Evolutionary conservation across 768 basidiomycete genomes (phyloP).

Genomic region (Kwoniella shandongensis): DNA sequence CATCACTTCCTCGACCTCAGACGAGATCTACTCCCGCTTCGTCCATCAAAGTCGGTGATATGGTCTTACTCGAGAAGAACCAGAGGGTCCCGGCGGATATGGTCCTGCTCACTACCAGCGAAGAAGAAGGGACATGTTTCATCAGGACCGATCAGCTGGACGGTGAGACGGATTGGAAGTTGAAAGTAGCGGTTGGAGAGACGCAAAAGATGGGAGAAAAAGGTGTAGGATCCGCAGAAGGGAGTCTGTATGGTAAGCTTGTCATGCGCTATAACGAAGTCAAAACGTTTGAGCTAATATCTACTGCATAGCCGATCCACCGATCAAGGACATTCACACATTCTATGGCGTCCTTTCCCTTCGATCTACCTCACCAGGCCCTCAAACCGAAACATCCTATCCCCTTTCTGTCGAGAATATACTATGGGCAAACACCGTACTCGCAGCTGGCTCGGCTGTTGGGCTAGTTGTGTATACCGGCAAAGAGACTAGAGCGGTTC

Average conservation of each 20-base stretch:
- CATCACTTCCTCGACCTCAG: conserved; percentile 29
- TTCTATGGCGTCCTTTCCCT: conserved; percentile 88
- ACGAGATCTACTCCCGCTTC: conserved; percentile 82
- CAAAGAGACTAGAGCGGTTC: conserved; percentile 89
- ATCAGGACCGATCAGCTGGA: conserved; percentile 97
- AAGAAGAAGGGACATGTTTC: conserved; percentile 89
- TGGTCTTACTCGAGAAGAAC: conserved; percentile 91
- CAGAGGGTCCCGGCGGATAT: conserved; percentile 94
- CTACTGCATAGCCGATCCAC: conserved; percentile 71
- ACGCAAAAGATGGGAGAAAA: conserved; percentile 70
- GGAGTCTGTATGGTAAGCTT: conserved; percentile 79
- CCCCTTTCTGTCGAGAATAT: conserved; percentile 94
- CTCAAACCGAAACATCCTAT: conserved; percentile 47
- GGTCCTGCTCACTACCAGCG: conserved; percentile 81
- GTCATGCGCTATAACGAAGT: background rate
- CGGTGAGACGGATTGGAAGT: conserved; percentile 99
- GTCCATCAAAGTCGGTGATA: conserved; percentile 82
- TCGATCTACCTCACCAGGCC: conserved; percentile 31
- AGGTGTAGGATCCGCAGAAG: conserved; percentile 66
- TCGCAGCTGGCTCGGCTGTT: conserved; percentile 89
- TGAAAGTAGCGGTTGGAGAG: conserved; percentile 80
- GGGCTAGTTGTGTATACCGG: conserved; percentile 95
- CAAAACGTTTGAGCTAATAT: background rate
- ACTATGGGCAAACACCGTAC: conserved; percentile 94
- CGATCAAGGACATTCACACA: conserved; percentile 93